A percentile compares a stretch with the other conserved stretches of the same genome.
Evolutionary conservation across 2,329 filamentous ascomycete species (phyloP).

Genomic region (Teratosphaeriaceae sp.): DNA sequence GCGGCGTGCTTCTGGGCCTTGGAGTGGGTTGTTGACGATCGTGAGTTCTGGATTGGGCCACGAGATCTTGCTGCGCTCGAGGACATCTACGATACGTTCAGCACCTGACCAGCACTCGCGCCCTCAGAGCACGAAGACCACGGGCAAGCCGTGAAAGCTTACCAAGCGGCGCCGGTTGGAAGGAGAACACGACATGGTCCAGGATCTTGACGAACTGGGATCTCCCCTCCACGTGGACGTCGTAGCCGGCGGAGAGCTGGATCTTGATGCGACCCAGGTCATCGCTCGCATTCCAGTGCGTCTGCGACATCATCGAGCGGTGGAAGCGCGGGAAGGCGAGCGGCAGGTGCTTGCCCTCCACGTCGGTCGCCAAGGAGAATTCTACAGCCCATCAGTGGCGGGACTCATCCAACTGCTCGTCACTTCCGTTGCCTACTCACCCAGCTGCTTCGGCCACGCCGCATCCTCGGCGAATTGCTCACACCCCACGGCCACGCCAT

Average conservation of each 20-base stretch:
- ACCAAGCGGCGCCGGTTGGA: slow-evolving; percentile 78
- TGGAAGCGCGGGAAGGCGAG: slow-evolving; percentile 70
- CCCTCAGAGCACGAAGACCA: not conserved
- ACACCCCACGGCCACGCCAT: slow-evolving; percentile 50
- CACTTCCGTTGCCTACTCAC: no score
- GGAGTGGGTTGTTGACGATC: slow-evolving; percentile 43
- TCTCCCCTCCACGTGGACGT: slow-evolving; percentile 16
- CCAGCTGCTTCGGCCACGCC: slow-evolving; percentile 48
- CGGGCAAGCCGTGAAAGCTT: slow-evolving; percentile 19
- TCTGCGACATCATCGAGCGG: slow-evolving; percentile 60
- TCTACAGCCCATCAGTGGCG: not conserved
- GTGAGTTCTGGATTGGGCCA: slow-evolving; percentile 68
- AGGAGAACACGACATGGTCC: slow-evolving; percentile 71
- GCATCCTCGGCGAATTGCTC: slow-evolving; percentile 49
- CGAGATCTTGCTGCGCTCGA: slow-evolving; percentile 67
- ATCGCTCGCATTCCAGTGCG: slow-evolving; percentile 65
- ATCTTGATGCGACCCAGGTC: slow-evolving; percentile 69
- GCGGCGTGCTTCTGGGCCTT: slow-evolving; percentile 2
- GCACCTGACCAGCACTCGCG: no score
- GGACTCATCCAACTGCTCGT: slow-evolving; percentile 44
- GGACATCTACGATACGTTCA: no score
- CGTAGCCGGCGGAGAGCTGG: slow-evolving; percentile 65
- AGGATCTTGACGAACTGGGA: slow-evolving; percentile 56
- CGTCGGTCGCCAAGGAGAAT: not conserved
- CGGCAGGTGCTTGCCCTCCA: slow-evolving; percentile 21